Conservation (phyloP, 1,139 yeast species). For the Pichia sp. region DNA sequence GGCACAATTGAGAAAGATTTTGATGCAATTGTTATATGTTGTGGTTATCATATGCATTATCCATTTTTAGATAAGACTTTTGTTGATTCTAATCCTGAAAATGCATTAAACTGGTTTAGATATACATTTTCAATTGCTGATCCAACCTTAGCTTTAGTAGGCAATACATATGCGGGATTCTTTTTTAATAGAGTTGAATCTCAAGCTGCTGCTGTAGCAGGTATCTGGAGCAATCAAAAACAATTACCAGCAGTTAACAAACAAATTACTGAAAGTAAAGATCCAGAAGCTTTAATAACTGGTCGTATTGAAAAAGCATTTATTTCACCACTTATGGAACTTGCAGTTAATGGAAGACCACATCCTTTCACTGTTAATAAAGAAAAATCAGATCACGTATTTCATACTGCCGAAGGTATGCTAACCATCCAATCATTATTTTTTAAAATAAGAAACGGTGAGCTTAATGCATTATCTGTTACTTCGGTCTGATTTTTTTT, state of each 20-base stretch:
- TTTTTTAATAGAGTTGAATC: constrained; percentile 40
- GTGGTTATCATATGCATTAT: constrained; percentile 39
- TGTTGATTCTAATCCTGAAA: constrained; percentile 5
- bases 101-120: constrained; percentile 31
- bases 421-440: constrained; percentile 12
- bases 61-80: constrained; percentile 31
- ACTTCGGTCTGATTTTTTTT: no score
- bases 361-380: constrained; percentile 17
- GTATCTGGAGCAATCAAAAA: constrained; percentile 35
- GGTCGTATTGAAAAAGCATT: constrained; percentile 7
- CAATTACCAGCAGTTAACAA: constrained; percentile 23
- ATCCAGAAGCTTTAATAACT: constrained; percentile 8
- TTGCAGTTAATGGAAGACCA: constrained; percentile 16
- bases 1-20: constrained; percentile 33
- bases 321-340: constrained; percentile 15
- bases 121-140: constrained; percentile 38
- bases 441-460: constrained; percentile 15
- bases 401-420: constrained; percentile 11
- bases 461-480: constrained; percentile 7
- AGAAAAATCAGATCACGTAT: constrained; percentile 14
- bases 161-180: constrained; percentile 36
- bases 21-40: constrained; percentile 38
- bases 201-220: constrained; percentile 41
- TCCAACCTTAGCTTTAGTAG: constrained; percentile 39
- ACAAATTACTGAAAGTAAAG: constrained; percentile 19